Base-by-base conservation (phyloP, 2,329 filamentous ascomycete genomes). In the Nigrospora osmanthi region DNA sequence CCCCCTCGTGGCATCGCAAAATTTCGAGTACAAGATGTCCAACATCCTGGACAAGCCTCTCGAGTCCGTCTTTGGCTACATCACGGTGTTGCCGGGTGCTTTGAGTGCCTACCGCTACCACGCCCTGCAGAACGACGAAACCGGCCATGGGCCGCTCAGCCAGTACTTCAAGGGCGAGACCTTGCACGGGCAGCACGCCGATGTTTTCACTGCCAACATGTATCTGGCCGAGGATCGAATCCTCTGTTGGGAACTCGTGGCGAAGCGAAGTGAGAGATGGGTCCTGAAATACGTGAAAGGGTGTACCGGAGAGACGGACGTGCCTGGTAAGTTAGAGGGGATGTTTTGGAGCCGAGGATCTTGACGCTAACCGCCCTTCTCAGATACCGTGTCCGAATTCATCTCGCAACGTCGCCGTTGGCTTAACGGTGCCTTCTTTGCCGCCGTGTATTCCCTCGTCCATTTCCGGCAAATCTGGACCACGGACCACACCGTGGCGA, bases 21-120 rank as follows among this genome's bases (percentile, higher is more conserved):
- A 98, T 61, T 98, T 98, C 57, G 93, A 98, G 71, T 98, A 98
- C 77, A 98, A 98, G 76, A 95, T 98, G 86, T 95, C 89, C 65
- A 98, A 98, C 60, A 98, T 98, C 60, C 77, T 98, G 38, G 93
- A 98, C 65, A 98, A 98, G 70, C 93, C 93, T 2, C 72, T 98
- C 35, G 93, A 98, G 63, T 97, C 91, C 4, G 88, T 91, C 0
- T 98, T 98, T 64, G 93, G 93, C 39, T 98, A 97, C 69, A 97
- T 98, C 61, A 89, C 88, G 38, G 93, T 98, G 58, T 74, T 98
- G 60, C 93, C 93, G 1, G 93, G 93, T 71, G 93, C 93, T 47
- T 95, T 98, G 67, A 97, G 91, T n/a, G 93, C 93, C 16, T 98
- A 98, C 65, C 85, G 93, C 35, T 98, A 88, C 63, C 78, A 95